Conservation (phyloP, 2,329 filamentous ascomycete genomes). For the Colletotrichum phormii region DNA sequence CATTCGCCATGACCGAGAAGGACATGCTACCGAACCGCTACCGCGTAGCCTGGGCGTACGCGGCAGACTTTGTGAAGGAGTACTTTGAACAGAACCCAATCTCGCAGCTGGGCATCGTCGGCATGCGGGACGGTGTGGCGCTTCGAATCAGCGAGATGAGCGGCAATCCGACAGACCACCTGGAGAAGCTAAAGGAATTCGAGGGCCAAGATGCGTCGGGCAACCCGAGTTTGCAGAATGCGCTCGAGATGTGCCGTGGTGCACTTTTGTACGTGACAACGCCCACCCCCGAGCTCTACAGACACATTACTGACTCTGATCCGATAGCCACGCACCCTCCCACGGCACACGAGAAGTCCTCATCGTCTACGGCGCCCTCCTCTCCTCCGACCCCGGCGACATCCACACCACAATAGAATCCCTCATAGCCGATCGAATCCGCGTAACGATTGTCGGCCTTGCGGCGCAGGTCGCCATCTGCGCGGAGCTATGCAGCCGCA, state of each 20-base stretch:
- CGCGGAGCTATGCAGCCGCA: slow-evolving; percentile 86
- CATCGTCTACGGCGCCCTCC: slow-evolving; percentile 89
- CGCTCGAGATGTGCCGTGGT: slow-evolving; percentile 93
- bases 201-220: slow-evolving; percentile 77
- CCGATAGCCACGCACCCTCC: slow-evolving; percentile 81
- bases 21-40: slow-evolving; percentile 91
- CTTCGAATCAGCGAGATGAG: slow-evolving; percentile 88
- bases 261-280: slow-evolving; percentile 77
- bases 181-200: slow-evolving; percentile 78
- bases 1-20: slow-evolving; percentile 93
- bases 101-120: slow-evolving; percentile 91
- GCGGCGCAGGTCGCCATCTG: slow-evolving; percentile 94
- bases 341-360: slow-evolving; percentile 95
- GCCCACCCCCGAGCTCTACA: neutral
- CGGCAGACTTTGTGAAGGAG: slow-evolving; percentile 88
- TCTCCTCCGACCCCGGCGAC: slow-evolving; percentile 92
- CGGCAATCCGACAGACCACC: slow-evolving; percentile 90
- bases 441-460: slow-evolving; percentile 89
- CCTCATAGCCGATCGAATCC: slow-evolving; percentile 84
- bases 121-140: slow-evolving; percentile 92
- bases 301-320: slow-evolving; percentile 30
- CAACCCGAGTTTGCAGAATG: slow-evolving; percentile 89
- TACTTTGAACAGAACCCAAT: slow-evolving; percentile 99
- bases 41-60: slow-evolving; percentile 83
- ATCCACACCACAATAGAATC: slow-evolving; percentile 89